A percentile compares a stretch with the other conserved stretches of the same genome.
Conservation (phyloP, 331 rosid species). For the Prunus yedoensis region DNA sequence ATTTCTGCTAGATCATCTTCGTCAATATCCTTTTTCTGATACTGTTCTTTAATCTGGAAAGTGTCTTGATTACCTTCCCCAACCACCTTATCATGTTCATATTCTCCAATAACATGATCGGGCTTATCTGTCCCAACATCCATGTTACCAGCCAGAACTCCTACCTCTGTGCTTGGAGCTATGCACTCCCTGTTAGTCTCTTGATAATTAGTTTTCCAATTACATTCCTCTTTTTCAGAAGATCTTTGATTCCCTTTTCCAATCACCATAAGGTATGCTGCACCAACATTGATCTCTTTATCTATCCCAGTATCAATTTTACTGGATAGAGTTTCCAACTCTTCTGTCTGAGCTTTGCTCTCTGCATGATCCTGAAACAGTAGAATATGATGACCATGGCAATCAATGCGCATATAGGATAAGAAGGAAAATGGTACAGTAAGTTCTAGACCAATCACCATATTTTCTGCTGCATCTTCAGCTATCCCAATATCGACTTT, state of each 20-base stretch:
- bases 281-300: not conserved
- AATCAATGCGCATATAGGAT: not conserved
- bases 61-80: not conserved
- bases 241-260: not conserved
- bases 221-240: not conserved
- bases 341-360: not conserved
- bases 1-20: slow-evolving; percentile 7
- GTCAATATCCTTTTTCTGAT: not conserved
- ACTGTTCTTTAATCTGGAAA: not conserved
- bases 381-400: not conserved
- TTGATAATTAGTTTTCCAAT: not conserved
- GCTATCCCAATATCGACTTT: not conserved
- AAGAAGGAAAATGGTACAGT: not conserved
- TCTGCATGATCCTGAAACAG: slow-evolving; percentile 1
- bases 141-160: not conserved
- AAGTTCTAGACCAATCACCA: not conserved
- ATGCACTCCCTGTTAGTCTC: not conserved
- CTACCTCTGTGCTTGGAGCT: not conserved
- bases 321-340: not conserved
- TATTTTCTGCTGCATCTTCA: not conserved
- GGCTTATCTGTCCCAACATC: not conserved
- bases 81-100: not conserved
- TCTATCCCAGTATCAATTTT: not conserved
- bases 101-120: not conserved
- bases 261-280: not conserved